Conservation (phyloP, 2,329 filamentous ascomycete genomes). For the Pseudohalonectria lignicola region DNA sequence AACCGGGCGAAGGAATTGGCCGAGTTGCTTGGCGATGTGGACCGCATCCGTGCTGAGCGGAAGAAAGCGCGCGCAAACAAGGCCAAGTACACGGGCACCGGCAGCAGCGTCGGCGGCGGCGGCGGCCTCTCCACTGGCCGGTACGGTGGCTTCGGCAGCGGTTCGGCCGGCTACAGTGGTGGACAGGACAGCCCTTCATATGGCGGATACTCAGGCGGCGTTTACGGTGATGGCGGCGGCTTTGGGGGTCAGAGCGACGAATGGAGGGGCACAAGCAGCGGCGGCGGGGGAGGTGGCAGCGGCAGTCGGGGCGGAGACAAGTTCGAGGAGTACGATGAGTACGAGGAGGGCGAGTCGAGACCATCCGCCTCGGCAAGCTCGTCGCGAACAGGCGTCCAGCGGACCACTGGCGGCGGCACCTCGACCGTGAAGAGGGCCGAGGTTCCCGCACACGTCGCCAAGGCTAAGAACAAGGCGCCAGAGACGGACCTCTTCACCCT, state of each 20-base stretch:
- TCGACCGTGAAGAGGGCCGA: conserved; percentile 51
- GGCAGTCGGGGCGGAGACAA: conserved; percentile 53
- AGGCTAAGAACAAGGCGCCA: conserved; percentile 83
- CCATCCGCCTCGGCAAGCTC: conserved; percentile 32
- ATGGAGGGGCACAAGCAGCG: conserved; percentile 49
- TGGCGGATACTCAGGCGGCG: conserved; percentile 55
- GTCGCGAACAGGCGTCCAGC: conserved; percentile 33
- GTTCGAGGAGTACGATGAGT: conserved; percentile 97
- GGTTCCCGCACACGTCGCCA: too few species aligned
- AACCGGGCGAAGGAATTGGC: conserved; percentile 93
- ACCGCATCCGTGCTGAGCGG: conserved; percentile 66
- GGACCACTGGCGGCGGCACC: conserved; percentile 27
- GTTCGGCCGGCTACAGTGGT: conserved; percentile 57
- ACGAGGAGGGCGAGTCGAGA: conserved; percentile 57
- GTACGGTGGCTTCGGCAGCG: conserved; percentile 88
- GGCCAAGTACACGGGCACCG: conserved; percentile 78
- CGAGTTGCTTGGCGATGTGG: conserved; percentile 87
- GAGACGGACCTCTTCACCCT: conserved; percentile 90
- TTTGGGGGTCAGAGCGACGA: conserved; percentile 71
- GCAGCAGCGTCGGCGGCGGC: conserved; percentile 30
- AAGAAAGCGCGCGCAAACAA: conserved; percentile 88
- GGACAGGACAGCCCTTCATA: conserved; percentile 41
- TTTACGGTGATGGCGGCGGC: conserved; percentile 93
- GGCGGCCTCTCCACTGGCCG: too few species aligned
- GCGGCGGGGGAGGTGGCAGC: conserved; percentile 34